Evolutionary conservation across 768 basidiomycete genomes (phyloP), one percentile per base, ranked within the genome.

Genomic region (Pulveroboletus frians): DNA sequence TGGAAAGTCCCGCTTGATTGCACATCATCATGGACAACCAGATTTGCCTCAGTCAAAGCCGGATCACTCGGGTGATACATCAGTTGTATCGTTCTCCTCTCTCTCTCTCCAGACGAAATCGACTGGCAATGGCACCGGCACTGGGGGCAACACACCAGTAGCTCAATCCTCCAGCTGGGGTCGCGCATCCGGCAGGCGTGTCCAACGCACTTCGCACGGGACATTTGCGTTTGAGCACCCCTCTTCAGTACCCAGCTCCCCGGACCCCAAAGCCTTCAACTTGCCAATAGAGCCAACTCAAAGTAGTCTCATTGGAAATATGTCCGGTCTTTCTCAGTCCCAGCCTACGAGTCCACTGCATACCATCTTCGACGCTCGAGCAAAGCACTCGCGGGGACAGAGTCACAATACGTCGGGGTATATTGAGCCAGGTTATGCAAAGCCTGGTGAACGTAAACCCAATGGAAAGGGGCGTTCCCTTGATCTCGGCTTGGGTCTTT

Each of bases 221-320:
- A 70, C 76, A 26, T 87, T 88, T 58, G 68, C 77, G 5, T 88
- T 88, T 56, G 85, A 88, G 56, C 81, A 83, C 17, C 75, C 84
- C 0, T 79, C 83, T 3, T 77, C 82, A 15, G 73, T 79, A 3
- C 70, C 79, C 8, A 74, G 36, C 38, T 59, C 68, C 27, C 68
- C 68, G 9, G 44, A 58, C n/a, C 61, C 59, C 9, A 51, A 32
- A 21, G 39, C 52, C 20, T 57, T 55, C 31, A 47, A 46, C 43
- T 40, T 68, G 14, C 57, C 66, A 18, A 43, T 27, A 18, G 53
- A 41, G 11, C 36, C 52, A 17, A 47, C 50, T 40, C 53, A 52
- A 35, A 44, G 14, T 10, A 51, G 50, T 15, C 27, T 31, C 27
- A 17, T 50, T 18, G 51, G 46, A 35, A 40, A 45, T 15, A 14